Evolutionary conservation across 441 rosid species (phyloP), one percentile per base, ranked within the genome.

Genomic region (Bocquillonia castaneifolia): DNA sequence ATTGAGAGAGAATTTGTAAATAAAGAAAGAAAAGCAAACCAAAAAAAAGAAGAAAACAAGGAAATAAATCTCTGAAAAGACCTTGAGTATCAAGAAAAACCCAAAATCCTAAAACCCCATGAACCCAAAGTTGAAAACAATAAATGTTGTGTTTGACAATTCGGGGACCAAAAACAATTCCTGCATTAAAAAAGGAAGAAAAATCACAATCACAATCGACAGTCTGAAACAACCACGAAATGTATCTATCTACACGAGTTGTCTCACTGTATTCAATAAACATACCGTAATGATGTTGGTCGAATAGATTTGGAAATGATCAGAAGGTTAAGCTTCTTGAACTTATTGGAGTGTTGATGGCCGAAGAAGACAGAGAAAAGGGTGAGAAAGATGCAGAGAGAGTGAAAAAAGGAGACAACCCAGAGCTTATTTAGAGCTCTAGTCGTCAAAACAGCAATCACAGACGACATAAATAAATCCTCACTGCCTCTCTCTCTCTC

Each of bases 391-490:
- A 37, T 9, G 44, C 31, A 64, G 40, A 59, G 58, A 60, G 31
- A 55, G 54, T 23, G 67, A 58, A 54, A 0, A 55, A 53, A 58
- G n/a, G n/a, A 18, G 20, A 34, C 65, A 25, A 71, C 29, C 66
- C 81, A 77, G 84, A 80, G 84, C 84, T 72, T 71, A 42, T 52
- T 59, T 3, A 23, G 63, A 78, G 84, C 86, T 67, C 86, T 65
- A 51, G 77, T 57, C 26, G 17, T 50, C 18, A 67, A 63, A 58
- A 73, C 71, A 79, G 67, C 73, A 80, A 65, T 67, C 64, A 32
- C 55, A 32, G 81, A 76, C 78, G 81, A 78, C 87, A 77, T 83
- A 79, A 70, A 77, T 83, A 79, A 70, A 77, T 77, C 56, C 72
- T 69, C 64, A 66, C 60, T 53, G 52, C 22, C 67, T 47, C 51